These are phyloP conservation scores for Diplodia intermedia DNA, from an alignment of 2,329 filamentous ascomycete species.

Conservation along the genomic window DNA sequence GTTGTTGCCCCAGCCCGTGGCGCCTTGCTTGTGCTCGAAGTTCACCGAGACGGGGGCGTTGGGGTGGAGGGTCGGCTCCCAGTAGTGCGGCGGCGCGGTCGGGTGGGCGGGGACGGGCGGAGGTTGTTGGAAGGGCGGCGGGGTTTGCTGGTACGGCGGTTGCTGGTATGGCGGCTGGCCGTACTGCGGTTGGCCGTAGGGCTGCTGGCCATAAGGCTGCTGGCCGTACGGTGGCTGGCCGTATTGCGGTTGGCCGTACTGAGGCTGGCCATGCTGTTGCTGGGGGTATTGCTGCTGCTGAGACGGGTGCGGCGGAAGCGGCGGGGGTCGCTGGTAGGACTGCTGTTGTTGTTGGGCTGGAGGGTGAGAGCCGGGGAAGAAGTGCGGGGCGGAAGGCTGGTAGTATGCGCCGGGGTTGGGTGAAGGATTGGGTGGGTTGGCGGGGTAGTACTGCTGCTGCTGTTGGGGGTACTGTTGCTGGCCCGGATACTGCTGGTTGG, in stretches of 20 bases:
- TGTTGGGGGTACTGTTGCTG: constrained; percentile 4
- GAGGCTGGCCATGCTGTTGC: not conserved
- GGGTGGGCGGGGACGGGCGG: constrained; percentile 42
- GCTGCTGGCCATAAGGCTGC: constrained; percentile 23
- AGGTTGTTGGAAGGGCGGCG: constrained; percentile 39
- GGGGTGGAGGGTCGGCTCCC: constrained; percentile 60
- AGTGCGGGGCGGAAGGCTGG: constrained; percentile 24
- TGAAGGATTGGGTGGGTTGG: constrained; percentile 6
- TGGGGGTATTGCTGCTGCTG: constrained; percentile 29
- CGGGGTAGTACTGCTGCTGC: constrained; percentile 18
- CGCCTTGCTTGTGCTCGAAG: constrained; percentile 63
- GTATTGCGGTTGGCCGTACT: constrained; percentile 38
- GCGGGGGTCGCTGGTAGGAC: constrained; percentile 15
- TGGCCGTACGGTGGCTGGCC: constrained; percentile 37
- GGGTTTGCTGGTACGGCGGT: constrained; percentile 33
- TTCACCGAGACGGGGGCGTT: constrained; percentile 56
- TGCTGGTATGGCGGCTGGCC: constrained; percentile 42
- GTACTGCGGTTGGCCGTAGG: constrained; percentile 35
- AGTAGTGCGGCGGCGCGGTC: constrained; percentile 52
- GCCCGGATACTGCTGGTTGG: constrained; percentile 17
- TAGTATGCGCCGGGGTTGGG: constrained; percentile 12
- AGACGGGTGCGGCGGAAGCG: constrained; percentile 14
- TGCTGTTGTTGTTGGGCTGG: constrained; percentile 33
- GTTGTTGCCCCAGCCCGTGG: constrained; percentile 68
- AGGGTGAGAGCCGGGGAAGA: constrained; percentile 33